Evolutionary conservation across 257 asterid species (phyloP), one percentile per base, ranked within the genome.

Genomic region (Cinchona pubescens): DNA sequence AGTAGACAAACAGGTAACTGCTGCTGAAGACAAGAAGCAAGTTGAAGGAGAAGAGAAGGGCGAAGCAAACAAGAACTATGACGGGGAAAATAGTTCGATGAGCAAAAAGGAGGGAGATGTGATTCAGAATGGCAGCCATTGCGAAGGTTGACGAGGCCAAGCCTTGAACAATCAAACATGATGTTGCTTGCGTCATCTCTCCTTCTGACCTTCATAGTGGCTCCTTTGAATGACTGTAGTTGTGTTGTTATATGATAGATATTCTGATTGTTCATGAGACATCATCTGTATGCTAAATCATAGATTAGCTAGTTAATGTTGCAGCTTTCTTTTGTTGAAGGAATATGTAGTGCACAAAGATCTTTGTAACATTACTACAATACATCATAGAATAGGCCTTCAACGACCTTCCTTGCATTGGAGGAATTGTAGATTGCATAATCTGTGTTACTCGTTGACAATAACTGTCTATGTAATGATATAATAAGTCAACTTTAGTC

Each of bases 81-180:
- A 29, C 19, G 83, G 78, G 42, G 78, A 75, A 56, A 69, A 49
- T 67, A 74, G 59, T 75, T 27, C 58, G 76, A 55, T 25, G 70
- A 79, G 45, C 61, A 76, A 67, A 62, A 59, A 68, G 21, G 84
- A 75, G 71, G 88, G 74, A 60, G 88, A 83, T 70, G 73, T 53
- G 48, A 73, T 49, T 9, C 75, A 48, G 70, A 83, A 86, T 34
- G 82, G 83, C 11, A 18, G 61, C 75, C 58, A 37, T 10, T n/a
- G 62, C 37, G 35, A 30, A 77, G 60, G 55, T 30, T 21, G 80
- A 59, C 18, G 79, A 75, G 76, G 69, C 67, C 66, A 61, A 78
- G 64, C 73, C 78, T 18, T 81, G 79, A 84, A 48, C 53, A 32
- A 71, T 32, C 69, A 8, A 4, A 19, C 40, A 30, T n/a, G 27